A percentile compares a stretch with the other conserved stretches of the same genome.
phyloP scores from a whole-genome alignment of 257 asterid species.

The Orobanche coerulescens region DNA sequence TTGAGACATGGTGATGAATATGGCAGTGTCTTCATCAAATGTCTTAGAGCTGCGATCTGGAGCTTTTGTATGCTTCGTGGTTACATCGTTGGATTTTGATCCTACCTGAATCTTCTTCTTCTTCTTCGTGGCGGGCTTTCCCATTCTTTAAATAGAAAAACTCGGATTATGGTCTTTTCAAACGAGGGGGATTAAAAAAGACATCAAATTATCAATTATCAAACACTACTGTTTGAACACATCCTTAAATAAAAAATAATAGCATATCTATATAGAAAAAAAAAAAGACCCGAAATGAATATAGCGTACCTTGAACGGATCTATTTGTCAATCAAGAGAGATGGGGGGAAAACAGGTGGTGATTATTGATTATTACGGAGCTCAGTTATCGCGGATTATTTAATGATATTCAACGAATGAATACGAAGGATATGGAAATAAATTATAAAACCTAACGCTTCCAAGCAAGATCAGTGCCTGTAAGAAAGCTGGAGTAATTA shows the following conservation, averaged over 20 bases:
- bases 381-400: neutral
- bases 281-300: neutral
- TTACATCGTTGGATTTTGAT: constrained; percentile 37
- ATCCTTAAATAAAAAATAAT: neutral
- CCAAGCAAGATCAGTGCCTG: constrained; percentile 1
- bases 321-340: constrained; percentile 16
- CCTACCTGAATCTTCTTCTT: constrained; percentile 49
- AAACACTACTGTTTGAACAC: neutral
- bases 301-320: constrained; percentile 29
- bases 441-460: neutral
- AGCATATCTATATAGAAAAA: too few relatives aligned
- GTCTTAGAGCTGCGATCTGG: constrained; percentile 51
- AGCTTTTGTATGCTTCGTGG: constrained; percentile 34
- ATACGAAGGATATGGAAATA: neutral
- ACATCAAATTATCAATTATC: neutral
- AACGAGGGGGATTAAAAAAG: neutral
- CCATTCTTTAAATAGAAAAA: constrained; percentile 35
- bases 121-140: constrained; percentile 73
- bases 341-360: neutral
- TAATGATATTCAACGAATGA: neutral
- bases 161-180: constrained; percentile 20
- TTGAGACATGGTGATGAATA: constrained; percentile 81
- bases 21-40: constrained; percentile 82
- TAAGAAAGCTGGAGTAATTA: constrained; percentile 4
- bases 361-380: constrained; percentile 12